These are phyloP conservation scores for Cladosporium sp. DNA, from an alignment of 2,329 filamentous ascomycete species.

Conservation along the genomic window DNA sequence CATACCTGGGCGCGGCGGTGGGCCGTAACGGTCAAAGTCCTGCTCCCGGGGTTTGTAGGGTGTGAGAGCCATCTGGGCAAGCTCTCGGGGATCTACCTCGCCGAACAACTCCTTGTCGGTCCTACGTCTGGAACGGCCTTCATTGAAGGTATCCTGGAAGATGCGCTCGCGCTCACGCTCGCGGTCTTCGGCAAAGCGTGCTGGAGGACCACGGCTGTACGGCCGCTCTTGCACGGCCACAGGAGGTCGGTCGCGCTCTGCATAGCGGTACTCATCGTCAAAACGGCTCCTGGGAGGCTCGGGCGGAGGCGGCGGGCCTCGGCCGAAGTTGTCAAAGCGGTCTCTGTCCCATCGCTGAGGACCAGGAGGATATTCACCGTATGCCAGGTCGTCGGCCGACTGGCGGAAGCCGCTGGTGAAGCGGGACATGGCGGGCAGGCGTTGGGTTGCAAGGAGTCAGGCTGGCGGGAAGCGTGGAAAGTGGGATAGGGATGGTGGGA, in stretches of 20 bases:
- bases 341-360: constrained; percentile 49
- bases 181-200: constrained; percentile 36
- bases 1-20: constrained; percentile 59
- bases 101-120: constrained; percentile 43
- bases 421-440: constrained; percentile 21
- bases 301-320: constrained; percentile 21
- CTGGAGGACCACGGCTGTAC: constrained; percentile 27
- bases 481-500: background rate
- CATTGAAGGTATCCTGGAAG: constrained; percentile 38
- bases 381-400: constrained; percentile 41
- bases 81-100: constrained; percentile 42
- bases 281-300: constrained; percentile 28
- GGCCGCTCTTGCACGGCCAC: constrained; percentile 39
- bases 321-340: constrained; percentile 44
- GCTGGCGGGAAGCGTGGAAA: background rate
- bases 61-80: constrained; percentile 49
- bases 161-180: constrained; percentile 50
- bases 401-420: constrained; percentile 17
- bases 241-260: constrained; percentile 34
- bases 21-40: constrained; percentile 40
- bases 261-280: constrained; percentile 41
- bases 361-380: constrained; percentile 31
- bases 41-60: constrained; percentile 51
- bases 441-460: background rate
- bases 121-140: constrained; percentile 24